phyloP scores from a whole-genome alignment of 208 protist genomes.

The Crithidia fasciculata region DNA sequence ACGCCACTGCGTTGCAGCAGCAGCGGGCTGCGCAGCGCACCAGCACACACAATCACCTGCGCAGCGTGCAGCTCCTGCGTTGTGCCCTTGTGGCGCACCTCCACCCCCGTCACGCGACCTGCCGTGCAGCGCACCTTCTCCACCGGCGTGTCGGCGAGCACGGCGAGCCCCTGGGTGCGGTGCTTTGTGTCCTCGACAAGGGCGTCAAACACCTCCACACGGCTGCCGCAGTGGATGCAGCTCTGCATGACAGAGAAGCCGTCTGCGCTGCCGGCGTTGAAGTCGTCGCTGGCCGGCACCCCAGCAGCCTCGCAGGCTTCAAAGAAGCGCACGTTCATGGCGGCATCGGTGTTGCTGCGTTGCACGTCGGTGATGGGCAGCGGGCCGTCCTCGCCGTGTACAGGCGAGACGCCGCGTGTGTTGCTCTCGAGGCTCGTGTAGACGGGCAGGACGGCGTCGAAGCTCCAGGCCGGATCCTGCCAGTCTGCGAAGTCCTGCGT shows the following conservation, averaged over 20 bases:
- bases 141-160: conserved; percentile 37
- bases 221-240: conserved; percentile 42
- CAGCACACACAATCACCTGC: conserved; percentile 56
- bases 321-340: conserved; percentile 83
- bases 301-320: conserved; percentile 82
- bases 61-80: conserved; percentile 5
- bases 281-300: conserved; percentile 44
- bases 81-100: conserved; percentile 12
- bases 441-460: conserved; percentile 53
- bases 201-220: conserved; percentile 62
- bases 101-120: conserved; percentile 26
- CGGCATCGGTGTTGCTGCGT: conserved; percentile 58
- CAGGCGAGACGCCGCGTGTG: conserved; percentile 25
- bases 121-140: conserved; percentile 42
- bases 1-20: conserved; percentile 73
- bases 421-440: conserved; percentile 61
- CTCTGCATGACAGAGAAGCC: conserved; percentile 72
- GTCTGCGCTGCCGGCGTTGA: conserved; percentile 58
- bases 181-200: conserved; percentile 36
- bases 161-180: conserved; percentile 45
- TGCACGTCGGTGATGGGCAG: conserved; percentile 47
- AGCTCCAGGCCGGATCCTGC: conserved; percentile 53
- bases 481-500: conserved; percentile 47
- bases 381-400: conserved; percentile 54
- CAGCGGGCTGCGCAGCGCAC: conserved; percentile 58